Percentiles rank a stretch among this genome's conserved stretches.
Conservation (phyloP, 2,329 filamentous ascomycete species). For the Ceratocystis lukuohia region DNA sequence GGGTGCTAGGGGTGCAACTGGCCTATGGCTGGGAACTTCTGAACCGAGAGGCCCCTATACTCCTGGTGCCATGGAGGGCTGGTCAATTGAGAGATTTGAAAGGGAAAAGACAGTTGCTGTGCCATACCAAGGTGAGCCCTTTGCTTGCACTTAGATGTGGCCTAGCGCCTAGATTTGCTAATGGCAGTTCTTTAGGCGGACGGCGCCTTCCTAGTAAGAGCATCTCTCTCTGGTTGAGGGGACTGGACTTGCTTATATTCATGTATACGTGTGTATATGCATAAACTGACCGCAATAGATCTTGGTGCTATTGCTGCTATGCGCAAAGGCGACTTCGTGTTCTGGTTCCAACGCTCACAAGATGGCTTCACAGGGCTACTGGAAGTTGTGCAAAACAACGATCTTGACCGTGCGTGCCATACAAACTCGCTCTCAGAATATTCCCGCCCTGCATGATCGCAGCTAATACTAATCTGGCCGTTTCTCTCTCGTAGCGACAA, state of each 20-base stretch:
- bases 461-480: not conserved
- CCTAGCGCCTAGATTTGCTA: not conserved
- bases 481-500: not conserved
- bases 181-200: not conserved
- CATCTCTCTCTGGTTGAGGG: not conserved
- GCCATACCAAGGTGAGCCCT: slow-evolving; percentile 8
- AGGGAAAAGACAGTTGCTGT: not conserved
- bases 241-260: not conserved
- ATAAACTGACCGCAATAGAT: slow-evolving; percentile 1
- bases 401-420: not conserved
- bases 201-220: slow-evolving; percentile 10
- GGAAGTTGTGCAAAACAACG: not conserved
- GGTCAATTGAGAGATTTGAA: slow-evolving; percentile 12
- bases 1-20: slow-evolving; percentile 7
- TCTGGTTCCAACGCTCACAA: slow-evolving; percentile 15
- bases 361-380: slow-evolving; percentile 14
- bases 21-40: slow-evolving; percentile 13
- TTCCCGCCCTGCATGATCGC: not conserved
- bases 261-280: not conserved
- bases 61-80: slow-evolving; percentile 8
- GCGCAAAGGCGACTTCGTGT: slow-evolving; percentile 14
- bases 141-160: not conserved
- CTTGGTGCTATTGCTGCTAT: slow-evolving; percentile 15
- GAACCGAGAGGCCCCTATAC: slow-evolving; percentile 9
- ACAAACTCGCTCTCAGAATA: not conserved